A percentile compares a stretch with the other conserved stretches of the same genome.
Conservation (phyloP, 176 grass and related monocot species). For the Hordeum marinum region DNA sequence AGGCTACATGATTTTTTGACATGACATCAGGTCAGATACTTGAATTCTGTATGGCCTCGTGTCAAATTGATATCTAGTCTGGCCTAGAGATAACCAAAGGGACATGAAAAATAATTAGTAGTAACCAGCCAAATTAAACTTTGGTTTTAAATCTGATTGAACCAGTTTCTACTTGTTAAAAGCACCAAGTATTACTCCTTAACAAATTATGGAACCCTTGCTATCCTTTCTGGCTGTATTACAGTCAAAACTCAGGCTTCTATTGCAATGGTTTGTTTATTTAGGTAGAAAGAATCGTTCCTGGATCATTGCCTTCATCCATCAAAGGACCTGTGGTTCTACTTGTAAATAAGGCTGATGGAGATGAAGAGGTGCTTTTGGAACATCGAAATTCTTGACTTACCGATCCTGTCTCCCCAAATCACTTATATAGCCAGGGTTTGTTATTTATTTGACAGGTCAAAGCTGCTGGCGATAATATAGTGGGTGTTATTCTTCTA, state of each 20-base stretch:
- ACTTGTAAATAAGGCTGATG: constrained; percentile 88
- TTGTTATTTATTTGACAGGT: constrained; percentile 43
- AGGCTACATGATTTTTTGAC: neutral
- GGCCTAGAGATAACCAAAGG: neutral
- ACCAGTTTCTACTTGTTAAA: neutral
- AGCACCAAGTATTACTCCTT: neutral
- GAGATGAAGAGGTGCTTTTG: constrained; percentile 83
- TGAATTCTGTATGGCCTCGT: neutral
- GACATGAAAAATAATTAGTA: neutral
- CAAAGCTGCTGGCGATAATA: constrained; percentile 92
- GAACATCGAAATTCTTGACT: constrained; percentile 3
- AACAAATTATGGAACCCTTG: neutral
- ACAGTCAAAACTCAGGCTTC: neutral
- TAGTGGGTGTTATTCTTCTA: constrained; percentile 82
- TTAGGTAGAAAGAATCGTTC: constrained; percentile 88
- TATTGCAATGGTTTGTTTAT: constrained; percentile 13
- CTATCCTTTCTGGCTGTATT: constrained; percentile 8
- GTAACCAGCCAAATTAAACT: neutral
- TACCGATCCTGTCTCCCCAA: neutral
- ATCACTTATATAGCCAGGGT: neutral
- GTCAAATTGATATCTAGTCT: neutral
- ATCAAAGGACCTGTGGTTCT: constrained; percentile 64
- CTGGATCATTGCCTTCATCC: constrained; percentile 58
- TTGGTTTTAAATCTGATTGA: neutral
- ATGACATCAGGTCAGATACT: neutral